Evolutionary conservation across 345 rosid genomes (phyloP).

Genomic region (Rhodomyrtus tomentosa): DNA sequence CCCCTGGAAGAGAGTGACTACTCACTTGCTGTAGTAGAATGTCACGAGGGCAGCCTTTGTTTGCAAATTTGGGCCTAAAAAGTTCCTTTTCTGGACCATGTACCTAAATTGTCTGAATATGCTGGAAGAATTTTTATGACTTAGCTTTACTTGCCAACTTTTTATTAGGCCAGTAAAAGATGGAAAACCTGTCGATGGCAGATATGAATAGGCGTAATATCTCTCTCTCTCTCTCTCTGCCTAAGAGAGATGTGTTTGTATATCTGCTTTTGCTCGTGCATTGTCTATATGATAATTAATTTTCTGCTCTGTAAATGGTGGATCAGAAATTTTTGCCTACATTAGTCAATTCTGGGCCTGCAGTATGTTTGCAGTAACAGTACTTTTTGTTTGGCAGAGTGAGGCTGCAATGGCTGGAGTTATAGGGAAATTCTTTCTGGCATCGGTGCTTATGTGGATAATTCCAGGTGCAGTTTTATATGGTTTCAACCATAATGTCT

Average conservation of each 20-base stretch:
- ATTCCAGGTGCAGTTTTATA: slow-evolving; percentile 58
- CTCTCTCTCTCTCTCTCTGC: not conserved
- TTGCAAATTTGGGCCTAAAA: not conserved
- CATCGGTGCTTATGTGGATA: slow-evolving; percentile 81
- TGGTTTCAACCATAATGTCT: slow-evolving; percentile 55
- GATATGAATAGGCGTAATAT: not conserved
- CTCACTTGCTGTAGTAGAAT: not conserved
- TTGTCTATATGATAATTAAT: not conserved
- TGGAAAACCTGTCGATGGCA: not conserved
- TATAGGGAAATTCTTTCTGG: slow-evolving; percentile 52
- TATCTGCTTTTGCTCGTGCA: not conserved
- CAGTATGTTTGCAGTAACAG: not conserved
- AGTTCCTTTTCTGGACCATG: not conserved
- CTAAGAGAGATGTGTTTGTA: not conserved
- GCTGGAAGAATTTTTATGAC: not conserved
- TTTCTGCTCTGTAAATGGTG: not conserved
- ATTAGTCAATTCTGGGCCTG: not conserved
- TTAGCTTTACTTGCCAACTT: not conserved
- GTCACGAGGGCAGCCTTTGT: not conserved
- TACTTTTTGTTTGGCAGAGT: not conserved
- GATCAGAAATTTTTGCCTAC: not conserved
- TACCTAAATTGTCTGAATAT: not conserved
- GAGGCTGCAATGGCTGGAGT: slow-evolving; percentile 38
- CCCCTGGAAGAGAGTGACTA: too few species aligned
- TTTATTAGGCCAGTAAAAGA: not conserved